Evolutionary conservation across 78 protist genomes (phyloP), one percentile per base, ranked within the genome.

Genomic region (Chrysochromulina parva): DNA sequence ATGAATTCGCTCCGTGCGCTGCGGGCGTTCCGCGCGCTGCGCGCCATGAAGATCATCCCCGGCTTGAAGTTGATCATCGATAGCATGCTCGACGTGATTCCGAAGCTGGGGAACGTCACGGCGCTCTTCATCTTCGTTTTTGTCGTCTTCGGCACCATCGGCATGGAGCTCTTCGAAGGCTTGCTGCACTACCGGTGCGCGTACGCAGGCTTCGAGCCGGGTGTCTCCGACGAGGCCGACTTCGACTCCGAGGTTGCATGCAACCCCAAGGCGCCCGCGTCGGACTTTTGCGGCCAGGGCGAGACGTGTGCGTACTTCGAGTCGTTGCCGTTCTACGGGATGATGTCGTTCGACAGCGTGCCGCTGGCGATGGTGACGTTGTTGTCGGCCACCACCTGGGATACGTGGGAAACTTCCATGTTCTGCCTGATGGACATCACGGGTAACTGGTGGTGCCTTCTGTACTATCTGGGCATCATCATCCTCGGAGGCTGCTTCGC

Each of bases 21-120:
- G 20, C 90, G 95, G 17, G 94, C 92, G 11, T 85, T 94, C 57
- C 94, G 96, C 9, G 94, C 96, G 22, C 91, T 94, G 66, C 96
- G 96, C 11, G 76, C 88, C 58, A 14, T 94, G 76, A 88, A 74
- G 38, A 47, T 84, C 28, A 71, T 52, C 10, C 60, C 60, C 1
- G 50, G 93, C 19, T 26, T 93, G 91, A 60, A 47, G 54, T 69
- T 91, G 20, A 48, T 90, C 19, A 38, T 89, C 10, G 58, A 14
- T 19, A 28, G 88, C 50, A 2, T 93, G 14, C 50, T 69, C 16
- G 13, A 26, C 14, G 28, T 67, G 52, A 38, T 73, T 3, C 96
- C 96, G 4, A 90, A 60, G 24, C 20, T 91, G 57, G 24, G 19
- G 73, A 88, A 92, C 87, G 96, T 92, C 50, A 0, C 52, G 38